These are phyloP conservation scores for Rhodosporidiobolus sp. DNA, from an alignment of 768 basidiomycete genomes.

Conservation along the genomic window DNA sequence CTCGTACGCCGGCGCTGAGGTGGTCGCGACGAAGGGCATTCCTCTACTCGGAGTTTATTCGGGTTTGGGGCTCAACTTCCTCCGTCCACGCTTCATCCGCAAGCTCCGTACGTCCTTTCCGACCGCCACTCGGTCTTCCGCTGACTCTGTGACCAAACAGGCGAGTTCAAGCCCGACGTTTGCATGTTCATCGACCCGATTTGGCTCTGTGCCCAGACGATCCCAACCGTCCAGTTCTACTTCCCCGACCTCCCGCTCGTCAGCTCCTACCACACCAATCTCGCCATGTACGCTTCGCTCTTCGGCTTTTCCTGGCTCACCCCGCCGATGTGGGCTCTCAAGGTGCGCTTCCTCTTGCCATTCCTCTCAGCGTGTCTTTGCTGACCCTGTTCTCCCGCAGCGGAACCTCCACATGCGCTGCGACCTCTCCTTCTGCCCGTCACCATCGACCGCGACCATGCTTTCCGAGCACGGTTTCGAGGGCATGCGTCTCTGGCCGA, in stretches of 20 bases:
- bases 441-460: constrained; percentile 50
- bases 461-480: constrained; percentile 47
- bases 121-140: not conserved
- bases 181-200: constrained; percentile 55
- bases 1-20: constrained; percentile 51
- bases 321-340: constrained; percentile 51
- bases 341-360: constrained; percentile 44
- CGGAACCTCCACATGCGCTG: constrained; percentile 42
- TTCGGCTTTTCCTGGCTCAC: constrained; percentile 52
- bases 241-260: constrained; percentile 46
- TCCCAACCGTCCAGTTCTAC: constrained; percentile 25
- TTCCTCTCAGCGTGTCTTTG: not conserved
- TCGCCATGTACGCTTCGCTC: constrained; percentile 50
- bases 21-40: constrained; percentile 52
- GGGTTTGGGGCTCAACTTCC: constrained; percentile 52
- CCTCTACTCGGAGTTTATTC: constrained; percentile 51
- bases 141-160: not conserved
- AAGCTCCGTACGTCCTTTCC: constrained; percentile 17
- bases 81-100: constrained; percentile 51
- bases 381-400: no score
- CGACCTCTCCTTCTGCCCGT: constrained; percentile 52
- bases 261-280: constrained; percentile 52
- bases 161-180: constrained; percentile 50
- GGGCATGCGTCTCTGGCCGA: constrained; percentile 51
- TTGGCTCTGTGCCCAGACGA: constrained; percentile 41